A percentile compares a stretch with the other conserved stretches of the same genome.
Evolutionary conservation across 2,329 filamentous ascomycete genomes (phyloP).

Genomic region (Cercospora sp.): DNA sequence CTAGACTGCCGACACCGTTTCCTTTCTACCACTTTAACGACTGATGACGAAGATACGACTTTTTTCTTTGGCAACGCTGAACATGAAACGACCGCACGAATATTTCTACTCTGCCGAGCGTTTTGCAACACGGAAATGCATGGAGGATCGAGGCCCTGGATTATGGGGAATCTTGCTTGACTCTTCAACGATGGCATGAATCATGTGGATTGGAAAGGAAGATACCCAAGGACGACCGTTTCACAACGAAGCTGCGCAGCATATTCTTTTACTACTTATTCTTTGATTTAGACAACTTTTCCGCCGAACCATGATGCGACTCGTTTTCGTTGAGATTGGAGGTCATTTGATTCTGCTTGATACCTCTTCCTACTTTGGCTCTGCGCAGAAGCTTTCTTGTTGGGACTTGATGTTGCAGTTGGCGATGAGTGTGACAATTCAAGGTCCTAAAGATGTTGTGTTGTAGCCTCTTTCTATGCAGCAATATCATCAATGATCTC

Average conservation of each 20-base stretch:
- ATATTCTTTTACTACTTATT: background rate
- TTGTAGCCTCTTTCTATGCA: constrained; percentile 7
- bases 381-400: background rate
- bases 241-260: constrained; percentile 3
- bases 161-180: background rate
- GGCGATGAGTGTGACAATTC: background rate
- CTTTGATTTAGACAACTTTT: background rate
- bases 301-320: background rate
- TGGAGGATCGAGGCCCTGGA: background rate
- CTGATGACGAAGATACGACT: constrained; percentile 13
- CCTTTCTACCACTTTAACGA: constrained; percentile 12
- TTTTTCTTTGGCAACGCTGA: constrained; percentile 8
- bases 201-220: constrained; percentile 2
- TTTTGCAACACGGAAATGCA: constrained; percentile 8
- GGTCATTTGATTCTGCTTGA: background rate
- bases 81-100: constrained; percentile 14
- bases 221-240: constrained; percentile 12
- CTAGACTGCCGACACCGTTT: background rate
- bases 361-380: background rate
- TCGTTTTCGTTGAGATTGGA: background rate
- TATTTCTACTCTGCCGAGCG: background rate
- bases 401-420: background rate
- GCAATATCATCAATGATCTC: background rate
- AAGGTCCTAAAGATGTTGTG: background rate
- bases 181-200: constrained; percentile 8